Conservation (phyloP, 2,329 filamentous ascomycete genomes). For the Ceratocystiopsis sp. region DNA sequence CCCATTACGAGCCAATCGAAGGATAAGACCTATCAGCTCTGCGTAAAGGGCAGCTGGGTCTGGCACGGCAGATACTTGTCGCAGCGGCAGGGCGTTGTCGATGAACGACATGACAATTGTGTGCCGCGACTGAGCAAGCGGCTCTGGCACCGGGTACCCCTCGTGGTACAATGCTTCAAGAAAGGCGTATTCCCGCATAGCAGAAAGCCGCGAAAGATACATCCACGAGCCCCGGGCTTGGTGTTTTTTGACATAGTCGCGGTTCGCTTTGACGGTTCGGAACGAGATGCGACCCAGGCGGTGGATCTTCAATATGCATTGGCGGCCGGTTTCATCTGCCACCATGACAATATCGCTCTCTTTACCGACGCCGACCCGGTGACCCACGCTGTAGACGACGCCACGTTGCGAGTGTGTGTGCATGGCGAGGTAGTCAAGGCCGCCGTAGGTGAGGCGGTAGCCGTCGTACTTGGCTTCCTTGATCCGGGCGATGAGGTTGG, state of each 20-base stretch:
- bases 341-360: slow-evolving; percentile 96
- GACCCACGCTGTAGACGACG: slow-evolving; percentile 79
- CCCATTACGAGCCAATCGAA: slow-evolving; percentile 68
- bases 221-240: slow-evolving; percentile 69
- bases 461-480: slow-evolving; percentile 97
- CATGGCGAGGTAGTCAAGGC: slow-evolving; percentile 91
- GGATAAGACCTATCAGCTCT: slow-evolving; percentile 75
- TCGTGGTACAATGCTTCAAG: slow-evolving; percentile 74
- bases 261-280: slow-evolving; percentile 85
- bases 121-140: slow-evolving; percentile 77
- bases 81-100: slow-evolving; percentile 80
- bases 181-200: slow-evolving; percentile 87
- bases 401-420: slow-evolving; percentile 71
- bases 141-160: slow-evolving; percentile 78
- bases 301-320: slow-evolving; percentile 88
- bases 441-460: slow-evolving; percentile 90
- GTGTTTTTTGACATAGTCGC: slow-evolving; percentile 75
- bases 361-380: slow-evolving; percentile 89
- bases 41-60: slow-evolving; percentile 75
- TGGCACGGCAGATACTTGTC: slow-evolving; percentile 71
- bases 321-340: slow-evolving; percentile 58
- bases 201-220: slow-evolving; percentile 88
- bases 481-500: slow-evolving; percentile 74
- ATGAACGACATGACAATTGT: slow-evolving; percentile 93
- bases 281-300: slow-evolving; percentile 91